Base-by-base conservation (phyloP, 257 asterid genomes). In the Penstemon barbatus region DNA sequence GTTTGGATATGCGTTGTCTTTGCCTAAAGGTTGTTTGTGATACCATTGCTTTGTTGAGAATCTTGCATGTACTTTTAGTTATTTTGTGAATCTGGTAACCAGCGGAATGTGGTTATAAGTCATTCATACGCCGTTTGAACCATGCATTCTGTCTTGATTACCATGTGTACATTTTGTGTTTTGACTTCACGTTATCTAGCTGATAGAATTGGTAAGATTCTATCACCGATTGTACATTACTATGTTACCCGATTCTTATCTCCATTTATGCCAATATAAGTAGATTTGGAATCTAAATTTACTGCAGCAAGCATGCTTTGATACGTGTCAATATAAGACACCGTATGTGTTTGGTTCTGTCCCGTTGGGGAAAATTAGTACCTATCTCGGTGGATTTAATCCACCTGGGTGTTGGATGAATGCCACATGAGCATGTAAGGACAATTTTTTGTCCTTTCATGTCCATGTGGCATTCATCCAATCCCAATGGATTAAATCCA, bases 231-330 rank as follows among this genome's bases (percentile, higher is more conserved):
- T 42, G 19, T 33, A 61, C 56, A 12, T 12, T 40, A 11, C 7
- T 9, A n/a, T 4, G 53, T 61, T 76, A 25, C 33, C 48, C 41
- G 4, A 2, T 51, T 62, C 12, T 8, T 7, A 8, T 48, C 4
- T 9, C 12, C 15, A 10, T 9, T 48, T 9, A 9, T 3, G 12
- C n/a, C 3, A 10, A 48, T 3, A 48, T 2, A 62, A 56, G 4
- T 36, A 49, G 36, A 58, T 50, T 61, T 40, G 53, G 62, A 66
- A 49, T 58, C 57, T 53, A 9, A 15, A 19, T 13, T 57, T 49
- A 49, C 68, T 44, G 66, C 55, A 19, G 6, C 38, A 15, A 15
- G 18, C 18, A 15, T 51, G 57, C 11, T n/a, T 33, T 13, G 13
- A 5, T 25, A 57, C 19, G 12, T 50, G 15, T 12, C 33, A 25